A percentile compares a stretch with the other conserved stretches of the same genome.
Evolutionary conservation across 306 rosid genomes (phyloP).

Genomic region (Herpetospermum pedunculosum): DNA sequence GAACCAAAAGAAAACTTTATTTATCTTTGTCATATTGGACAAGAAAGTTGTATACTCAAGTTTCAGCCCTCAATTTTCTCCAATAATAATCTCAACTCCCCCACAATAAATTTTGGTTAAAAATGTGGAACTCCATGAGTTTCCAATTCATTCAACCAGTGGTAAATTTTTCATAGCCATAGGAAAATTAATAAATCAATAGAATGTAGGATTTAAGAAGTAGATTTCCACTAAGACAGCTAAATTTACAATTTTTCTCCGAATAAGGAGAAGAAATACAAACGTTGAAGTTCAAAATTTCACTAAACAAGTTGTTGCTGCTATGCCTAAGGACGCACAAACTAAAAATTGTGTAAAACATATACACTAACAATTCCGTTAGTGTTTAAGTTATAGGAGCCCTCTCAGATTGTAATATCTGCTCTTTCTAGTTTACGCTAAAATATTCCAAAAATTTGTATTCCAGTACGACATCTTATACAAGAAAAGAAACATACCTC

Average conservation of each 20-base stretch:
- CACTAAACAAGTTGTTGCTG: background rate
- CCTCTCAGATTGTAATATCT: background rate
- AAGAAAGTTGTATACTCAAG: background rate
- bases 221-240: background rate
- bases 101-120: background rate
- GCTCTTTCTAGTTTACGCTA: background rate
- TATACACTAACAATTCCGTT: background rate
- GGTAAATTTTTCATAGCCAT: background rate
- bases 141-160: background rate
- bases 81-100: background rate
- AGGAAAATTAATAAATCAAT: background rate
- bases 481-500: background rate
- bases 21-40: background rate
- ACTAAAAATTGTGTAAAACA: slow-evolving; percentile 1
- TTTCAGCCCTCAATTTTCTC: background rate
- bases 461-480: background rate
- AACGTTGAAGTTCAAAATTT: background rate
- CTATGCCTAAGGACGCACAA: background rate
- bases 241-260: background rate
- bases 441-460: background rate
- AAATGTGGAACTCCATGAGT: background rate
- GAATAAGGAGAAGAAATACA: background rate
- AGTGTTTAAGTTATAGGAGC: background rate
- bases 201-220: background rate
- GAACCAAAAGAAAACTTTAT: too few species aligned